Evolutionary conservation across 352 stramenopile genomes (phyloP).

Genomic region (Pythium scleroteichum): DNA sequence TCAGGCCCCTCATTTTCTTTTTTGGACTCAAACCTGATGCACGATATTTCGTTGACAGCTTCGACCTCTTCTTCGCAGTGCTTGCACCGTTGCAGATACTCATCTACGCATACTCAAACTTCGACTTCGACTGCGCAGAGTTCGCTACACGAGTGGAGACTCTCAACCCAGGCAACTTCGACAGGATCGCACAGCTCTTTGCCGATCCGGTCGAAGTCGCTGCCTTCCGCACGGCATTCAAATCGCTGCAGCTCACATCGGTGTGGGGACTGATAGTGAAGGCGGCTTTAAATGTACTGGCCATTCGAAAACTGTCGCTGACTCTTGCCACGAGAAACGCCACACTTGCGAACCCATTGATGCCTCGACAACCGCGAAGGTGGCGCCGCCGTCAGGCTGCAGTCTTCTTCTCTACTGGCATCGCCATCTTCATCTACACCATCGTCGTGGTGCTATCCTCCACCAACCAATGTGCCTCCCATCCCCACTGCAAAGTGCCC

Average conservation of each 20-base stretch:
- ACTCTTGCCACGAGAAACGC: constrained; percentile 7
- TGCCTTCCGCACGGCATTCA: constrained; percentile 46
- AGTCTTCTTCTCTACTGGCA: constrained; percentile 12
- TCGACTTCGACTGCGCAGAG: background rate
- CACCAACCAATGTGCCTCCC: too few species aligned
- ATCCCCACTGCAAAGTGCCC: constrained; percentile 22
- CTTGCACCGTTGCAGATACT: background rate
- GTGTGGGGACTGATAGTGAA: constrained; percentile 31
- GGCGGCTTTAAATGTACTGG: constrained; percentile 34
- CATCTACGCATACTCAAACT: background rate
- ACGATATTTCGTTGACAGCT: constrained; percentile 10
- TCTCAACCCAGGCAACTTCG: constrained; percentile 28
- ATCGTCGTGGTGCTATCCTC: constrained; percentile 11
- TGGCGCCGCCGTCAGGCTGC: background rate
- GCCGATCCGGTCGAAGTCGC: constrained; percentile 44
- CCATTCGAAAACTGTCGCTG: constrained; percentile 39
- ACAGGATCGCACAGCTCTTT: constrained; percentile 42
- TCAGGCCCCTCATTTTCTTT: background rate
- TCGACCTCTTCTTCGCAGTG: constrained; percentile 58
- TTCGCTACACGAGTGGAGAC: background rate
- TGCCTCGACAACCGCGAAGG: background rate
- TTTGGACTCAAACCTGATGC: background rate
- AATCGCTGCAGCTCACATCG: constrained; percentile 44
- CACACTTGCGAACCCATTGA: background rate
- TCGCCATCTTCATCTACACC: constrained; percentile 19